Evolutionary conservation across 148 eudicot genomes (phyloP).

Genomic region (Limonium bicolor): DNA sequence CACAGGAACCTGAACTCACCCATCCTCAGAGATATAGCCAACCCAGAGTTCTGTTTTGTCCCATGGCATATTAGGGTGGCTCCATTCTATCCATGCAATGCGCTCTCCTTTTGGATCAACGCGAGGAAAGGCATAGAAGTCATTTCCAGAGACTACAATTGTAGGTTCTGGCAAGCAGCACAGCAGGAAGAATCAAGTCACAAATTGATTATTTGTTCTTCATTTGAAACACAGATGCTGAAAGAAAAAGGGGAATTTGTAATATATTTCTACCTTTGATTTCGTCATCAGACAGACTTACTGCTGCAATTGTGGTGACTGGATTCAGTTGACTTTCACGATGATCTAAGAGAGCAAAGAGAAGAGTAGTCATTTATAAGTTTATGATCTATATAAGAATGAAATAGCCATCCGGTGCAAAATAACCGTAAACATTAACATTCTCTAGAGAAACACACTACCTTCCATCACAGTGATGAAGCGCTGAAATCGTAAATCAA

Average conservation of each 20-base stretch:
- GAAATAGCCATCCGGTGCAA: no score
- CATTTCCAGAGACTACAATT: conserved; percentile 53
- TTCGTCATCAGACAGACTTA: conserved; percentile 18
- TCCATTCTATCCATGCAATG: conserved; percentile 92
- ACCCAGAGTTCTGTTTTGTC: conserved; percentile 96
- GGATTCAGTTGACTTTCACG: conserved; percentile 55
- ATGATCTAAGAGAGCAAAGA: conserved; percentile 32
- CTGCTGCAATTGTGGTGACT: conserved; percentile 47
- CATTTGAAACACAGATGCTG: neutral
- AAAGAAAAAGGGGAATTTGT: no score
- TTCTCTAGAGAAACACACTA: conserved; percentile 2
- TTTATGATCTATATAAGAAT: no score
- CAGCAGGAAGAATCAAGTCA: no score
- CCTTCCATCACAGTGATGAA: conserved; percentile 71
- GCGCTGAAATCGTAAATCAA: conserved; percentile 42
- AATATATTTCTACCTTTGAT: conserved; percentile 45
- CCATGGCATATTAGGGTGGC: conserved; percentile 98
- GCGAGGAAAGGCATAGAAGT: conserved; percentile 94
- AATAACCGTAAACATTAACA: neutral
- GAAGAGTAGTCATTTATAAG: no score
- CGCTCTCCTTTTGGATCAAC: conserved; percentile 62
- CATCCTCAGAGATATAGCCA: conserved; percentile 75
- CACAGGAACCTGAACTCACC: conserved; percentile 28
- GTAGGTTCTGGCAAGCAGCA: conserved; percentile 46
- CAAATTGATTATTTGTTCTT: no score